Evolutionary conservation across 2,329 filamentous ascomycete species (phyloP).

Genomic region (Trichophaea hybrida): DNA sequence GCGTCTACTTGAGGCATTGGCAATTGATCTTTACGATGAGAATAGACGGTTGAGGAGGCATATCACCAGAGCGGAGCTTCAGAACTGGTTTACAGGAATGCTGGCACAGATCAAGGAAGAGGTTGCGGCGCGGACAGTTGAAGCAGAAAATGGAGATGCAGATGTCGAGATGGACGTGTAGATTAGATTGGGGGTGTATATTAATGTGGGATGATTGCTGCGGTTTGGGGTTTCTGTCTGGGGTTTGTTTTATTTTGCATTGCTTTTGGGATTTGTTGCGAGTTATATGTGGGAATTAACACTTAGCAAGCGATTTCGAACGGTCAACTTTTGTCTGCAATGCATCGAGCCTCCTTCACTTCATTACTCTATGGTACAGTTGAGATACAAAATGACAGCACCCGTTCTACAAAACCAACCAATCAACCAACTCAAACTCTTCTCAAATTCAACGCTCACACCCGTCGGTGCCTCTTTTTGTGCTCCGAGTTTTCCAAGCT

Average conservation of each 20-base stretch:
- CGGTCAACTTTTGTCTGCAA: no score
- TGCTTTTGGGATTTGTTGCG: neutral
- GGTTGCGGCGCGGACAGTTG: slow-evolving; percentile 19
- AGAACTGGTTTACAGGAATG: slow-evolving; percentile 48
- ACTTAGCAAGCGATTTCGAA: no score
- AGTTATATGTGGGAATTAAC: neutral
- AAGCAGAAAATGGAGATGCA: neutral
- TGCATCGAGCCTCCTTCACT: no score
- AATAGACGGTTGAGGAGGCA: slow-evolving; percentile 50
- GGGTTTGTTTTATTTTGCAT: neutral
- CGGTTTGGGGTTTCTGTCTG: neutral
- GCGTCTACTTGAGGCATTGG: slow-evolving; percentile 50
- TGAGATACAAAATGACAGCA: no score
- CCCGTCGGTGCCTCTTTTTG: no score
- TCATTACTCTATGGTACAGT: no score
- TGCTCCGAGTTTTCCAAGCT: no score
- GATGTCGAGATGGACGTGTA: neutral
- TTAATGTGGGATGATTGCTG: neutral
- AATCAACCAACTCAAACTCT: no score
- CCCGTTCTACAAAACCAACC: no score
- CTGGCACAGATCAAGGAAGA: slow-evolving; percentile 30
- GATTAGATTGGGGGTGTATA: neutral
- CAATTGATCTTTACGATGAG: slow-evolving; percentile 59
- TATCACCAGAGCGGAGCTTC: slow-evolving; percentile 53
- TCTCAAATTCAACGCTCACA: no score